phyloP scores from a whole-genome alignment of 1,284 basidiomycete species.

The Malassezia obtusa region DNA sequence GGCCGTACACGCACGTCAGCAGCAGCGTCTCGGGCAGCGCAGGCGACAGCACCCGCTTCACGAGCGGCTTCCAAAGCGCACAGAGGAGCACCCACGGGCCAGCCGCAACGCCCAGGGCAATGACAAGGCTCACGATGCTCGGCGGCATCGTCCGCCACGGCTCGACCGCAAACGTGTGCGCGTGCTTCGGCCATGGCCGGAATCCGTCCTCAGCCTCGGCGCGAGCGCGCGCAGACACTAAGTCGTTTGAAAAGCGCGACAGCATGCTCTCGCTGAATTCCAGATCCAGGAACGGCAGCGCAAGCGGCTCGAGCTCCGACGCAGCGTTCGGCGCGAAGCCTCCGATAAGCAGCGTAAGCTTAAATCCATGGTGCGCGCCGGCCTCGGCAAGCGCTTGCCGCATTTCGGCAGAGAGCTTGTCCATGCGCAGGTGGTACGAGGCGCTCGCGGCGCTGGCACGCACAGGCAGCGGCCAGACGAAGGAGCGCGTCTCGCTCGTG shows the following conservation, averaged over 20 bases:
- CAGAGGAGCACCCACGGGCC: conserved; percentile 6
- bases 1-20: not conserved
- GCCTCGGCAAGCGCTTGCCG: not conserved
- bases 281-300: conserved; percentile 4
- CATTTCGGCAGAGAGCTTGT: conserved; percentile 4
- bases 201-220: conserved; percentile 11
- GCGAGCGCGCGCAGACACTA: not conserved
- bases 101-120: not conserved
- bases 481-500: not conserved
- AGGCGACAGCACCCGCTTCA: not conserved
- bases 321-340: conserved; percentile 1
- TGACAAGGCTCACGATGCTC: not conserved
- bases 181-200: not conserved
- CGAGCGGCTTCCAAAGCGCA: not conserved
- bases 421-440: conserved; percentile 13
- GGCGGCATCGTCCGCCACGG: conserved; percentile 18
- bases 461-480: conserved; percentile 14
- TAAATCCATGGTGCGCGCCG: not conserved
- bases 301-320: not conserved
- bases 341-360: conserved; percentile 4
- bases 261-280: not conserved
- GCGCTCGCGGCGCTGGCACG: conserved; percentile 1
- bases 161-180: conserved; percentile 14
- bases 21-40: not conserved
- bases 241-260: not conserved